These are phyloP conservation scores for Plasmodium gallinaceum DNA, from an alignment of 169 alveolate species.

Conservation along the genomic window DNA sequence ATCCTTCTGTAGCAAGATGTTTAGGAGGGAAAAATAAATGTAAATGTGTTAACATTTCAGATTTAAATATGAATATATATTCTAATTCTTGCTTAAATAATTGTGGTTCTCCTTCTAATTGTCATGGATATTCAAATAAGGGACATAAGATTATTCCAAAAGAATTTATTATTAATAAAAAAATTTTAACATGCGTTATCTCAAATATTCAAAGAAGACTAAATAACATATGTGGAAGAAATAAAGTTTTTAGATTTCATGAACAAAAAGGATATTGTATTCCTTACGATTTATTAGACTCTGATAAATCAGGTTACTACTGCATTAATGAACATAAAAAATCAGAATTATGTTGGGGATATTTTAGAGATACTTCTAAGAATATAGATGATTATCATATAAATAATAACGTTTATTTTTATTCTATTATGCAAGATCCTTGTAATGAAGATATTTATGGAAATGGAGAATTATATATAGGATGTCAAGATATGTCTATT, in stretches of 20 bases:
- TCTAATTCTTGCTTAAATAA: conserved; percentile 11
- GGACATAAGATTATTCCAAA: background rate
- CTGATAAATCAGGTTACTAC: background rate
- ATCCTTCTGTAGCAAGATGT: conserved; percentile 49
- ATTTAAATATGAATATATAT: background rate
- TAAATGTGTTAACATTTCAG: background rate
- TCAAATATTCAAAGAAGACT: conserved; percentile 40
- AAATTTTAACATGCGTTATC: conserved; percentile 28
- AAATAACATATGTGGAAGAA: conserved; percentile 50
- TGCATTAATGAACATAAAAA: conserved; percentile 10
- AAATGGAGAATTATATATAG: conserved; percentile 25
- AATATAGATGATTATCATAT: conserved; percentile 7
- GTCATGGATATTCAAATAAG: background rate
- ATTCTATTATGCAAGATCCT: background rate
- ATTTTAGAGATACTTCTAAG: background rate
- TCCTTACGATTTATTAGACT: conserved; percentile 46
- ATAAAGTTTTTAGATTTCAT: conserved; percentile 28
- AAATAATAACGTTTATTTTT: background rate
- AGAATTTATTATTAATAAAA: conserved; percentile 6
- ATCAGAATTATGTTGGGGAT: conserved; percentile 13
- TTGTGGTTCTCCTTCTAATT: conserved; percentile 24
- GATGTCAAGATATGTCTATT: conserved; percentile 42
- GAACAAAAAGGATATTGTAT: conserved; percentile 37
- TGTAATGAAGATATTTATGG: conserved; percentile 35
- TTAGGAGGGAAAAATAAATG: background rate